Base-by-base conservation (phyloP, 225 moss, liverwort and hornwort species). In the Rhytidiadelphus loreus region DNA sequence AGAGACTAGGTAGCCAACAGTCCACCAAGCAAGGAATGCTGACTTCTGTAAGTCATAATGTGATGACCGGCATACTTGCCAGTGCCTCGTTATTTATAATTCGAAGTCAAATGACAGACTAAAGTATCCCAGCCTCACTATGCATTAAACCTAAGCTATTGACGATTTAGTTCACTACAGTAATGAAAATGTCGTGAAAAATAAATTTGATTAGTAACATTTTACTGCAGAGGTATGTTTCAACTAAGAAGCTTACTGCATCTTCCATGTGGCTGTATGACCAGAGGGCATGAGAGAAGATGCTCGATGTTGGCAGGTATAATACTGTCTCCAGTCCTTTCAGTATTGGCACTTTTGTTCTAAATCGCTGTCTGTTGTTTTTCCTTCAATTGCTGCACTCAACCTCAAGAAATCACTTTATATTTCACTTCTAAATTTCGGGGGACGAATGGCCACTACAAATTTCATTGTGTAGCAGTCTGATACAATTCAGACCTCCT, bases 271-370 rank as follows among this genome's bases (percentile, higher is more conserved):
- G 90, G 88, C 66, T 93, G 86, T 88, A 91, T 91, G 92, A 91
- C 53, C 94, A 94, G 94, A 94, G 94, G 91, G 87, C 73, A 92
- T 92, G 91, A 90, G 89, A 89, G 91, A 91, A 76, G 94, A 94
- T 80, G 92, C 92, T 91, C 92, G 88, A 90, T 87, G 91, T 90
- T 94, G 94, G 94, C 94, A 92, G 94, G 94, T 92, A 92, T 56
- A 33, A 33, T 78, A 41, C 86, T 62, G 68, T 53, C 82, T 61
- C 70, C 56, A 13, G 12, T 84, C 56, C 63, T 57, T n/a, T 74
- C 52, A 57, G 61, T 77, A 35, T 83, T 84, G 56, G 25, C 64
- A 9, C 66, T 69, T 70, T 71, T 61, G 60, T 26, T 84, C 16
- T 68, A 71, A 57, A 77, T 39, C 71, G 11, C 22, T 87, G 26